Evolutionary conservation across 2,329 filamentous ascomycete genomes (phyloP), one percentile per base, ranked within the genome.

Genomic region (Moelleriella libera): DNA sequence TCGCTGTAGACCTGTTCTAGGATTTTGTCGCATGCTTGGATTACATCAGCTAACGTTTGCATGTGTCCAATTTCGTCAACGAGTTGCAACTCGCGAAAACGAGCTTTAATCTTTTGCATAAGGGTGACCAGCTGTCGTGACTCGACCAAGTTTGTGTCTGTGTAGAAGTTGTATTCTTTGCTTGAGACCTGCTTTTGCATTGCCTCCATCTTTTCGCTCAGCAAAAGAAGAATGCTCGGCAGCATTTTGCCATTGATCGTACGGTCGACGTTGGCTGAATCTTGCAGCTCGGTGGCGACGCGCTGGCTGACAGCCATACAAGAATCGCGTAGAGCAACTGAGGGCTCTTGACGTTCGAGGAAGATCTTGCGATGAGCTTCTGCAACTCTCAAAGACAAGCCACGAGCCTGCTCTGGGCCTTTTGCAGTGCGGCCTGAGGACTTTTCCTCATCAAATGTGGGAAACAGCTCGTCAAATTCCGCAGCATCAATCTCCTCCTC

Each of bases 111-210:
- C 45, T 79, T 77, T 55, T 81, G 74, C 9, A 88, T 71, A 7
- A 96, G 67, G 0, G 63, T 66, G 30, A 92, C 79, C 4, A 96
- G 72, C 51, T 80, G 84, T 50, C 83, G 81, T 8, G 81, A 80
- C 65, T 97, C 87, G 1, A 69, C 62, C 10, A 90, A 67, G 56
- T 97, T 94, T 3, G 82, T 63, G 57, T 94, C 83, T 0, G 77
- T 82, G 63, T 98, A 98, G 62, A 98, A 96, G 64, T 95, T 95
- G 68, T 90, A 94, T 1, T 57, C 55, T 14, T 60, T 64, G 31
- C 53, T 58, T 29, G 68, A 64, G 0, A 64, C 55, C 3, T 67
- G 57, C 5, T 66, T 64, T 5, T 63, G 54, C 1, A 72, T 59
- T 3, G 58, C 58, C 39, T 68, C 67, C 31, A 79, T 63, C 54